phyloP scores from a whole-genome alignment of 192 early-diverging fungal species.

The Podila verticillata region DNA sequence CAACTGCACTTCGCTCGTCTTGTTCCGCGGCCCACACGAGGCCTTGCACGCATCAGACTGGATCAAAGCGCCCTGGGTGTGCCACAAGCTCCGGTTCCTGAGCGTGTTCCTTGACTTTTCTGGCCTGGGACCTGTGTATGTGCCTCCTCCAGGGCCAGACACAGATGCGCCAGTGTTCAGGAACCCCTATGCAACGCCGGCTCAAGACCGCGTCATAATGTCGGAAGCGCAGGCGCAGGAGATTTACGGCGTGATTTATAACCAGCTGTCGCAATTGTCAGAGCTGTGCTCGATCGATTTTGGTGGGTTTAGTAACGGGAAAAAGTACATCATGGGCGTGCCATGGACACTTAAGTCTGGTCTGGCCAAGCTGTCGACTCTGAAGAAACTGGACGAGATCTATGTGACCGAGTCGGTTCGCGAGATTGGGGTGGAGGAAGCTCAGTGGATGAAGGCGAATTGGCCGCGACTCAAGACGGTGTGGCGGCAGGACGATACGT shows the following conservation, averaged over 20 bases:
- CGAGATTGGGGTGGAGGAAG: not conserved
- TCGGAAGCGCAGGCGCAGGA: not conserved
- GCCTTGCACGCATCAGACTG: not conserved
- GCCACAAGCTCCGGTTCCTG: not conserved
- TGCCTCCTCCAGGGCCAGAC: no score
- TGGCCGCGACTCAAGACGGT: not conserved
- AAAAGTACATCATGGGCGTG: not conserved
- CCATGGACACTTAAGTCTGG: not conserved
- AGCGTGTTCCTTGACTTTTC: not conserved
- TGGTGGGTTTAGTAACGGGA: not conserved
- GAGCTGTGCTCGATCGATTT: not conserved
- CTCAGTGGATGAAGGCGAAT: not conserved
- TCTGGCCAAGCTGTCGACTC: not conserved
- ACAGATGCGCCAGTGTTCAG: not conserved
- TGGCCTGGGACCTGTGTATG: not conserved
- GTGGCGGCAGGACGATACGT: not conserved
- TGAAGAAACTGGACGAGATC: not conserved
- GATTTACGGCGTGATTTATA: slow-evolving; percentile 4
- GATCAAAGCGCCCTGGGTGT: not conserved
- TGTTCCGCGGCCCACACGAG: not conserved
- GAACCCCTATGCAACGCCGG: no score
- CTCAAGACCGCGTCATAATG: not conserved
- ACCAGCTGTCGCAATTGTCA: not conserved
- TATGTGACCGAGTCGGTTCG: slow-evolving; percentile 1
- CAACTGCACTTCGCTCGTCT: not conserved